phyloP scores from a whole-genome alignment of 2,329 filamentous ascomycete species.

The Diaporthe citri region DNA sequence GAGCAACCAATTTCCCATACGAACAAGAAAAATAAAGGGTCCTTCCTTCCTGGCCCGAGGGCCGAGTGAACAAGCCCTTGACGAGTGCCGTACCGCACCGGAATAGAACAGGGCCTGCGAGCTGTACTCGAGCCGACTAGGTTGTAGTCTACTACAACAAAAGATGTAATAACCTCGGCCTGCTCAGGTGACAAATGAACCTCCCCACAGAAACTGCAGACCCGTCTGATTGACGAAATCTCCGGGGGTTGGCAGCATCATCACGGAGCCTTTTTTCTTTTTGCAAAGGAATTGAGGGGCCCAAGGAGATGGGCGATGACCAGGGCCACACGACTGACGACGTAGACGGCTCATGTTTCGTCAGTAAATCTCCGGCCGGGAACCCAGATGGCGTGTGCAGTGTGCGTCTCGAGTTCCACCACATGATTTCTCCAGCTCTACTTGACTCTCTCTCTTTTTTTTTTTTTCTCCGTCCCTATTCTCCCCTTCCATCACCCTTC shows the following conservation, averaged over 20 bases:
- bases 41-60: constrained; percentile 7
- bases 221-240: constrained; percentile 5
- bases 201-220: constrained; percentile 1
- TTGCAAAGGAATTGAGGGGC: not conserved
- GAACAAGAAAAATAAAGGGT: constrained; percentile 2
- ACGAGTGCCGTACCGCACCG: not conserved
- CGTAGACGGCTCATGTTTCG: constrained; percentile 9
- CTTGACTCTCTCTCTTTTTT: not conserved
- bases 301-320: constrained; percentile 11
- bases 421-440: not conserved
- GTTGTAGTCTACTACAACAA: not conserved
- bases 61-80: not conserved
- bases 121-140: not conserved
- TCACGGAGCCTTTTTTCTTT: constrained; percentile 4
- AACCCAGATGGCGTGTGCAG: no score
- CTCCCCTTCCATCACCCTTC: not conserved
- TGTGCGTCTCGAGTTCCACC: constrained; percentile 20
- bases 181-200: not conserved
- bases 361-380: constrained; percentile 26
- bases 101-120: not conserved
- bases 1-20: constrained; percentile 25
- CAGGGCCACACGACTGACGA: constrained; percentile 6
- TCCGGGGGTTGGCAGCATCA: not conserved
- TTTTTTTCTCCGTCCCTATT: not conserved
- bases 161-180: not conserved